These are phyloP conservation scores for Metschnikowia picachoensis DNA, from an alignment of 805 yeast species.

Conservation along the genomic window DNA sequence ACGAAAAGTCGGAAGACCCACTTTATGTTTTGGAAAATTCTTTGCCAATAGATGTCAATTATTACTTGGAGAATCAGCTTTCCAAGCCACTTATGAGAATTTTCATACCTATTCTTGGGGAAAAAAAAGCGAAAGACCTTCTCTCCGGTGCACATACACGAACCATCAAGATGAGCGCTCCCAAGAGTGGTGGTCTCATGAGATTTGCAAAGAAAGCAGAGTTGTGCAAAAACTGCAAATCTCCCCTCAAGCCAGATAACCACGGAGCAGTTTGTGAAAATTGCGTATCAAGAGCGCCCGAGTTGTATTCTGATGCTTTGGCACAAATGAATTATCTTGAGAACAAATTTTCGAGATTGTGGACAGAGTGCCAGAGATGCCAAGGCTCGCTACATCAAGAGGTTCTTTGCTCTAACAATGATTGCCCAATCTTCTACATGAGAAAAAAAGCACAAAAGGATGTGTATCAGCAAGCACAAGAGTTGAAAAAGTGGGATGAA, in stretches of 20 bases:
- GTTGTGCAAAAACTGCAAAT: slow-evolving; percentile 82
- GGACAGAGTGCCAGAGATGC: slow-evolving; percentile 99
- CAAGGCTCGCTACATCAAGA: slow-evolving; percentile 96
- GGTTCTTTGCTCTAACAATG: slow-evolving; percentile 90
- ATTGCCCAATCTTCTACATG: slow-evolving; percentile 98
- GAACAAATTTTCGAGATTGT: slow-evolving; percentile 75
- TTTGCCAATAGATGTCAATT: slow-evolving; percentile 89
- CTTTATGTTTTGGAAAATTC: slow-evolving; percentile 87
- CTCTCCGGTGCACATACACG: slow-evolving; percentile 83
- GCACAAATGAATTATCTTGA: slow-evolving; percentile 78
- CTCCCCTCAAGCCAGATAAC: slow-evolving; percentile 59
- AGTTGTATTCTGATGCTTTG: slow-evolving; percentile 74
- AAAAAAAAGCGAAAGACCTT: slow-evolving; percentile 71
- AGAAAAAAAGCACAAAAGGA: slow-evolving; percentile 83
- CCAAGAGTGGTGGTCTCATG: slow-evolving; percentile 84
- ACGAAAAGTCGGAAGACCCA: slow-evolving; percentile 97
- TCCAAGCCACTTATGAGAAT: slow-evolving; percentile 91
- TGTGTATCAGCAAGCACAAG: slow-evolving; percentile 50
- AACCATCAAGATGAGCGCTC: slow-evolving; percentile 66
- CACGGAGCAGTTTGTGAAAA: slow-evolving; percentile 78
- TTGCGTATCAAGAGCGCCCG: slow-evolving; percentile 67
- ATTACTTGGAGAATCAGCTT: slow-evolving; percentile 88
- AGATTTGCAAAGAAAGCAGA: slow-evolving; percentile 86
- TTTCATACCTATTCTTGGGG: slow-evolving; percentile 93
- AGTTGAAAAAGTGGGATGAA: slow-evolving; percentile 62